These are phyloP conservation scores for Tilletia walkeri DNA, from an alignment of 1,284 basidiomycete genomes.

Conservation along the genomic window DNA sequence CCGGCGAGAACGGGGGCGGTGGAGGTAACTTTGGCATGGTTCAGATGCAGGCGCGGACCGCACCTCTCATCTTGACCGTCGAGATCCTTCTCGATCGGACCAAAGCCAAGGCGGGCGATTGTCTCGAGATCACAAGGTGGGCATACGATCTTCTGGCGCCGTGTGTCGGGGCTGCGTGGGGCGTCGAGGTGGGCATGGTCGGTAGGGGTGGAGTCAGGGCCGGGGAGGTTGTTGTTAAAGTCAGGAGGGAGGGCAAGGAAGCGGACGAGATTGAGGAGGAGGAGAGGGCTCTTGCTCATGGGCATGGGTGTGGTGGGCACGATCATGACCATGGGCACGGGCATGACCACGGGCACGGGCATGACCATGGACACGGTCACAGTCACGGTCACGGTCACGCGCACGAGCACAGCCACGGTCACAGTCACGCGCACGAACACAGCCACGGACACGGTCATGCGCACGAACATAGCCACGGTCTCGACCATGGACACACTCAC, in stretches of 20 bases:
- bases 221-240: constrained; percentile 48
- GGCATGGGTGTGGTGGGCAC: constrained; percentile 28
- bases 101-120: constrained; percentile 40
- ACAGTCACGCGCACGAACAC: constrained; percentile 21
- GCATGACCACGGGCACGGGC: constrained; percentile 23
- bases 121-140: constrained; percentile 47
- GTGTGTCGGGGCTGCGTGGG: constrained; percentile 39
- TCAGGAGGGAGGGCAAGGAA: constrained; percentile 40
- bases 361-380: constrained; percentile 27
- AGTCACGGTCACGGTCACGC: constrained; percentile 9
- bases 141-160: constrained; percentile 47
- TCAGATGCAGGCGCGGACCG: constrained; percentile 34
- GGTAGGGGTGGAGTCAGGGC: constrained; percentile 42
- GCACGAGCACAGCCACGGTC: constrained; percentile 25
- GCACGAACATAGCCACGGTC: constrained; percentile 20
- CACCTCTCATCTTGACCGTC: constrained; percentile 42
- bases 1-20: constrained; percentile 17
- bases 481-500: constrained; percentile 14
- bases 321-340: constrained; percentile 24
- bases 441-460: constrained; percentile 6
- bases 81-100: constrained; percentile 32
- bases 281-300: constrained; percentile 17
- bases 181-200: constrained; percentile 42
- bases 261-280: constrained; percentile 27
- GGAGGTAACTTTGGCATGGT: constrained; percentile 32